Base-by-base conservation (phyloP, 306 rosid species). In the Sesbania bispinosa region DNA sequence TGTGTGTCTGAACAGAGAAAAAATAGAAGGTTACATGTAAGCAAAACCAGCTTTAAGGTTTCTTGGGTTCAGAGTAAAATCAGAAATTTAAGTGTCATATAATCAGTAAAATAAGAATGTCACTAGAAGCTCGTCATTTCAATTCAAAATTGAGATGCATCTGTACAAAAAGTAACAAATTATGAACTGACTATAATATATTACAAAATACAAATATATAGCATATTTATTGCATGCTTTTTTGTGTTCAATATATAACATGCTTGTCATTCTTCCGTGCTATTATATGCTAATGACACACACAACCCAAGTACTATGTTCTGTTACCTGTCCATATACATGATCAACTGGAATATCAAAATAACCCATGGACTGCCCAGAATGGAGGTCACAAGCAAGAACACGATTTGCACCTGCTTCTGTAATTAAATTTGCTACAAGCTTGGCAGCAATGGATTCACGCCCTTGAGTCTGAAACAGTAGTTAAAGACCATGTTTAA, bases 331-430 rank as follows among this genome's bases (percentile, higher is more conserved):
- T 58, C 99, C 96, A 75, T 91, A 87, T 21, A 94, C 99, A 69
- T 94, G 99, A 86, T 94, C 99, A 78, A 94, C 99, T 26, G 97
- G 95, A 74, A 94, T 94, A 82, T 94, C 99, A 65, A 94, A 94
- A 81, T 94, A 94, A 61, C 99, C 99, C 93, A 94, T 94, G 32
- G 99, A 86, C 76, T 94, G 99, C 76, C 99, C 97, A 62, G 99
- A 94, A 78, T 94, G 99, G 77, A 94, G 97, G 73, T 94, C 99
- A 69, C 99, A 94, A 26, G 99, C 97, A 82, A 94, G 99, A 69
- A 94, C 99, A 71, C 97, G 99, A 73, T 91, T 86, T 71, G 99
- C 99, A 73, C 99, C 99, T 13, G 99, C 99, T 87, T 95, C 97
- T 15, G 99, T 95, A 62, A 95, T 95, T 69, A 95, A 87, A 85